Evolutionary conservation across 179 eudicot genomes (phyloP).

Genomic region (Spinacia oleracea): DNA sequence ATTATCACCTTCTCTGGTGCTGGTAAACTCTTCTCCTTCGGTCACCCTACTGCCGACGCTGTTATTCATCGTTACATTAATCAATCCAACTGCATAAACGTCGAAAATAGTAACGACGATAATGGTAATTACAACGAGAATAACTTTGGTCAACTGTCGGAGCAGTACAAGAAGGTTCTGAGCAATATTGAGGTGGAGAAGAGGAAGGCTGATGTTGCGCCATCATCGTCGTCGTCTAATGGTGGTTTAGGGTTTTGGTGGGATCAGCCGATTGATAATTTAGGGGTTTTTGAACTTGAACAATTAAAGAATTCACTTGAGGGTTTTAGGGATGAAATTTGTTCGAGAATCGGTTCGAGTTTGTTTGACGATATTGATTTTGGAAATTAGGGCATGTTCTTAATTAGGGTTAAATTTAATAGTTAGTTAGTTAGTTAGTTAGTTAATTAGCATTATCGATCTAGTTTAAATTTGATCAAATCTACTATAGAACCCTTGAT

Average conservation of each 20-base stretch:
- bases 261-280: conserved; percentile 14
- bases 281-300: conserved; percentile 20
- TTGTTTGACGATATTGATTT: no score
- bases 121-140: neutral
- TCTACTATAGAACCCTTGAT: no score
- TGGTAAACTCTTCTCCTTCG: conserved; percentile 27
- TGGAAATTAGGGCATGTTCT: no score
- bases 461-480: no score
- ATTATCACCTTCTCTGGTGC: conserved; percentile 23
- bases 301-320: conserved; percentile 19
- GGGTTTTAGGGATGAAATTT: conserved; percentile 21
- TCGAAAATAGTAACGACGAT: neutral
- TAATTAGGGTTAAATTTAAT: neutral
- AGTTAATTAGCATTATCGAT: no score
- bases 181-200: neutral
- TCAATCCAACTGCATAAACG: neutral
- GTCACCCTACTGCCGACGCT: conserved; percentile 23
- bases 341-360: neutral
- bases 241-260: conserved; percentile 18
- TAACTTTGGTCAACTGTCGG: neutral
- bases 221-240: neutral
- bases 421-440: no score
- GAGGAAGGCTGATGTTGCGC: neutral
- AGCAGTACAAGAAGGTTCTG: neutral
- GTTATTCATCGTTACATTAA: conserved; percentile 19